Base-by-base conservation (phyloP, 2,329 filamentous ascomycete genomes). In the Colletotrichum filicis region DNA sequence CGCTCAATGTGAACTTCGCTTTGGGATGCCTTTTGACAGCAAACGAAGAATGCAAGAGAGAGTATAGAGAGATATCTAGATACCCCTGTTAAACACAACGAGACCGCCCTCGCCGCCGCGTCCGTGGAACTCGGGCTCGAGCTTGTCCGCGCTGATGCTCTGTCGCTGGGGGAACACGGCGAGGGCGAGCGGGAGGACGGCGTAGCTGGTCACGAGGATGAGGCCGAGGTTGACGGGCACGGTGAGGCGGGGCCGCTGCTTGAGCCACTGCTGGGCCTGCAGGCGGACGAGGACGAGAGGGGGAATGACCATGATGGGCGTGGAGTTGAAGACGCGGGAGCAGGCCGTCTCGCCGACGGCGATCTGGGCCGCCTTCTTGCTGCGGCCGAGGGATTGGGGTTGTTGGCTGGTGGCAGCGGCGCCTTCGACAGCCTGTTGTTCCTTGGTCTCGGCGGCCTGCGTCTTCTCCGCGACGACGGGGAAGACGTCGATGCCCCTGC, bases 31-130 rank as follows among this genome's bases (percentile, higher is more conserved):
- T 19, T 42, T 42, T 14, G 2, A 5, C 8, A 49, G 19, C 8
- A 5, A 42, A 49, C 19, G 28, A 61, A 14, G 0, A 19, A 19
- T 19, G 37, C 37, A 42, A 42, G 37, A 8, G 37, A 42, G 14
- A 42, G 11, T 35, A 42, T 7, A 42, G 6, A 42, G 14, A 42
- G 14, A 42, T 42, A 30, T 60, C 49, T 73, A 98, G 78, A 99
- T 96, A 14, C 97, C 97, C 79, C 97, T 91, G 83, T 99, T 98
- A 84, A 99, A 98, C 81, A 97, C 94, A n/a, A 99, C 94, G 86
- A 95, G 87, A 0, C 94, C 95, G 67, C 90, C 89, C 75, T 92
- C 89, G 1, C 95, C 96, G 37, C 95, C 95, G 69, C 90, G 90
- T 7, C 91, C 92, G 84, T 92, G 93, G 82, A 99, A 98, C 83